A percentile compares a stretch with the other conserved stretches of the same genome.
phyloP scores from a whole-genome alignment of 2,329 filamentous ascomycete genomes.

The Periconia macrospinosa region DNA sequence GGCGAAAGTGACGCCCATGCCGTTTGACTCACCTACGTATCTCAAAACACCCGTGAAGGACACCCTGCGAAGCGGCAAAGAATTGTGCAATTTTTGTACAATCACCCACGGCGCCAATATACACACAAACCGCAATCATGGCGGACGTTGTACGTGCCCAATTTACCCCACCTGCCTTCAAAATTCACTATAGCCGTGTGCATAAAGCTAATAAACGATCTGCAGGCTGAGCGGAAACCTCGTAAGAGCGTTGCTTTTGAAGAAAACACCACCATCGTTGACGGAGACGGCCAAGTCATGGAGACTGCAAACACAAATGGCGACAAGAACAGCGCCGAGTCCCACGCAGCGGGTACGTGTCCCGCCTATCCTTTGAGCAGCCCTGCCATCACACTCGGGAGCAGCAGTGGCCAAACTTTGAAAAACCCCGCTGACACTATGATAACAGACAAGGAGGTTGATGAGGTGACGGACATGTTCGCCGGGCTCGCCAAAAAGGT shows the following conservation, averaged over 20 bases:
- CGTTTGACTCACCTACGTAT: slow-evolving; percentile 8
- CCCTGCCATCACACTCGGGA: slow-evolving; percentile 1
- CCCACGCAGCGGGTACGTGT: slow-evolving; percentile 55
- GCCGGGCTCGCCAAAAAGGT: slow-evolving; percentile 71
- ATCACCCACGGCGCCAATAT: neutral
- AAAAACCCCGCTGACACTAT: slow-evolving; percentile 19
- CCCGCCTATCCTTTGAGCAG: neutral
- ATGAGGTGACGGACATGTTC: slow-evolving; percentile 65
- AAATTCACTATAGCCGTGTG: slow-evolving; percentile 14
- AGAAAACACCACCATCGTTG: slow-evolving; percentile 83
- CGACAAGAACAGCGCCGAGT: slow-evolving; percentile 78
- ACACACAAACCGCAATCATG: slow-evolving; percentile 51
- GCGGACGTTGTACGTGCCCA: slow-evolving; percentile 48
- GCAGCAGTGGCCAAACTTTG: neutral
- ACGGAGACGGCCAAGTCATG: slow-evolving; percentile 83
- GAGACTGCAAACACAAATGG: slow-evolving; percentile 71
- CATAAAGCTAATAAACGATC: slow-evolving; percentile 23
- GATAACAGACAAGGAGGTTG: slow-evolving; percentile 56
- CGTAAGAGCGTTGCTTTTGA: slow-evolving; percentile 95
- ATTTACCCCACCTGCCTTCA: slow-evolving; percentile 24
- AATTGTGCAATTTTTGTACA: neutral
- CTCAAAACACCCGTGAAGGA: neutral
- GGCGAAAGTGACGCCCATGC: slow-evolving; percentile 17
- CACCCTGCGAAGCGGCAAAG: neutral
- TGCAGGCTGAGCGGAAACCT: slow-evolving; percentile 65